These are phyloP conservation scores for Puccinia hordei DNA, from an alignment of 1,284 basidiomycete species.

Conservation along the genomic window DNA sequence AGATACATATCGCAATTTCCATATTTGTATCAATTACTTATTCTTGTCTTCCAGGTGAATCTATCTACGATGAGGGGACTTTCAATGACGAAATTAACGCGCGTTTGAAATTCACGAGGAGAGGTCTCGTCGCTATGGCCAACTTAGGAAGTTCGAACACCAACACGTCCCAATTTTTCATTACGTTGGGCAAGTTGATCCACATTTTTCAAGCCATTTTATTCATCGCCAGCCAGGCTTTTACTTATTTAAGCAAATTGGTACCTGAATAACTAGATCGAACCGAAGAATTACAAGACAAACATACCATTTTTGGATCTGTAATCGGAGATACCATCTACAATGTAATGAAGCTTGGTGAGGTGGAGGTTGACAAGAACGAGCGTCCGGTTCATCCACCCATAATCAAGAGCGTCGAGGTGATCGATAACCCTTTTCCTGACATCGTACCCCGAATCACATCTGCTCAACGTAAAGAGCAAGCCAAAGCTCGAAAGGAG, in stretches of 20 bases:
- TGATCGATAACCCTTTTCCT: constrained; percentile 88
- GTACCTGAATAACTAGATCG: constrained; percentile 65
- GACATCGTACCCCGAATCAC: constrained; percentile 97
- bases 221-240: background rate
- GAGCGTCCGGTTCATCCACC: constrained; percentile 87
- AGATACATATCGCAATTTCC: background rate
- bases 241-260: background rate
- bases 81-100: constrained; percentile 91
- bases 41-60: constrained; percentile 47
- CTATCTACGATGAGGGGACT: constrained; percentile 56
- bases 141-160: constrained; percentile 69
- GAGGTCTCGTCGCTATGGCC: constrained; percentile 91
- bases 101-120: constrained; percentile 74
- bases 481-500: constrained; percentile 74
- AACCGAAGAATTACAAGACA: constrained; percentile 82
- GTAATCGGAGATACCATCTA: constrained; percentile 59
- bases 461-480: constrained; percentile 79
- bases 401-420: constrained; percentile 78
- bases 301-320: constrained; percentile 80
- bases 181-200: background rate
- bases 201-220: background rate
- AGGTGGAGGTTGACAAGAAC: constrained; percentile 79
- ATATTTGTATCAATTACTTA: background rate
- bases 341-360: constrained; percentile 67
- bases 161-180: constrained; percentile 61